Conservation (phyloP, 176 grass and related monocot genomes). For the sorghum (Sorghum bicolor) region Sorghum_bicolor_NCBIv3 NC_012878.2:7484001-7484500, state of each 20-base stretch:
- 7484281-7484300: conserved; percentile 48
- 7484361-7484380: conserved; percentile 91
- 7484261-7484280: conserved; percentile 72
- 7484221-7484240: conserved; percentile 7
- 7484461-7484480: conserved; percentile 39
- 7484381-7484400: conserved; percentile 83
- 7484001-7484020: background rate
- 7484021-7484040: background rate
- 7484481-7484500: conserved; percentile 64
- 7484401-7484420: conserved; percentile 12
- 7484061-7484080: background rate
- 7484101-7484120: background rate
- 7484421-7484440: background rate
- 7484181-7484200: background rate
- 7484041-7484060: background rate
- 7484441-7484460: background rate
- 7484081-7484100: background rate
- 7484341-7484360: conserved; percentile 68
- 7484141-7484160: background rate
- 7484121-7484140: background rate
- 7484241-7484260: conserved; percentile 74
- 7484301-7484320: conserved; percentile 90
- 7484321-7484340: conserved; percentile 57
- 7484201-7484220: background rate
- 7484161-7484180: background rate